Evolutionary conservation across 1,139 yeast species (phyloP).

Genomic region (Debaryomyces robertsiae): DNA sequence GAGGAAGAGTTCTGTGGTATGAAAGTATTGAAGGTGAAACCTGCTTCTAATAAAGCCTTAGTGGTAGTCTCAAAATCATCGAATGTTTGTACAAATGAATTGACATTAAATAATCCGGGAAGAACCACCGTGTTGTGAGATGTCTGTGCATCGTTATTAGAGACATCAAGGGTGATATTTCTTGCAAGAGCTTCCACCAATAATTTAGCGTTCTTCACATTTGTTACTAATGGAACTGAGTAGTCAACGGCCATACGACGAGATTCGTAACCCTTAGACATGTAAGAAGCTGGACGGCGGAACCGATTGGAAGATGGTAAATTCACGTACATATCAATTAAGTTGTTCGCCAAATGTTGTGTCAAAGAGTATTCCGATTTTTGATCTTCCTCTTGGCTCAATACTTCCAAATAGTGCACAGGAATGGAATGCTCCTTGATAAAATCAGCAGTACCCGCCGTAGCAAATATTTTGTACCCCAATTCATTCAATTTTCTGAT

Average conservation of each 20-base stretch:
- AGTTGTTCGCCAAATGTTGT: constrained; percentile 93
- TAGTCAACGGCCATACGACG: constrained; percentile 99
- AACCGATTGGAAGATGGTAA: constrained; percentile 95
- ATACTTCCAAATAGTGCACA: constrained; percentile 90
- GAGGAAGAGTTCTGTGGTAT: constrained; percentile 74
- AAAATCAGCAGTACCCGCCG: constrained; percentile 99
- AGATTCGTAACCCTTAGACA: constrained; percentile 95
- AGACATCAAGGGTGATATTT: constrained; percentile 64
- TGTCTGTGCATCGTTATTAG: constrained; percentile 85
- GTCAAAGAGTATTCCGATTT: constrained; percentile 94
- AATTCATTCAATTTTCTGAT: constrained; percentile 77
- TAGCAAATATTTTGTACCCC: constrained; percentile 92
- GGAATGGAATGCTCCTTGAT: constrained; percentile 93
- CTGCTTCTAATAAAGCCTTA: constrained; percentile 75
- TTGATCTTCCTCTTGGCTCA: constrained; percentile 73
- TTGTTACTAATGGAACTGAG: constrained; percentile 95
- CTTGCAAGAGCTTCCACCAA: constrained; percentile 91
- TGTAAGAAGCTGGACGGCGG: constrained; percentile 98
- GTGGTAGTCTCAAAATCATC: constrained; percentile 67
- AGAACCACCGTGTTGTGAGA: constrained; percentile 79
- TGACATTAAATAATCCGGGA: constrained; percentile 85
- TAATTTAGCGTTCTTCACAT: constrained; percentile 95
- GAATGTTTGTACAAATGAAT: constrained; percentile 76
- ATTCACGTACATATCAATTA: constrained; percentile 94
- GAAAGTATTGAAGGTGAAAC: constrained; percentile 84